Conservation (phyloP, 2,329 filamentous ascomycete genomes). For the Drechslerella stenobrocha region DNA sequence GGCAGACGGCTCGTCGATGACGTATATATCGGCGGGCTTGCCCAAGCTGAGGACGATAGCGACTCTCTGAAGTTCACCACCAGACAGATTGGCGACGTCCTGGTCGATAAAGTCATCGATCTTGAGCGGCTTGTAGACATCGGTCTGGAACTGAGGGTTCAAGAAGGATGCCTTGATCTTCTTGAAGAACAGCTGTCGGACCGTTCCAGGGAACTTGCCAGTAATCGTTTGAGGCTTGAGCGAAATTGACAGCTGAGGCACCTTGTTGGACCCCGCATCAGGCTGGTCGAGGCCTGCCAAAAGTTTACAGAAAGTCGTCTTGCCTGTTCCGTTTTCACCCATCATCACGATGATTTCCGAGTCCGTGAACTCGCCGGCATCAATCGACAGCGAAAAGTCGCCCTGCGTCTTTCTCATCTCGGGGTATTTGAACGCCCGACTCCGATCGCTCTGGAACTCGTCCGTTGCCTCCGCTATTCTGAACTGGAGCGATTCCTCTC, state of each 20-base stretch:
- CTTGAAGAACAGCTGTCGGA: constrained; percentile 98
- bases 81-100: constrained; percentile 97
- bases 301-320: constrained; percentile 98
- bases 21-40: constrained; percentile 93
- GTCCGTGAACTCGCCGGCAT: constrained; percentile 86
- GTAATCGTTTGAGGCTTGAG: constrained; percentile 99
- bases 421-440: constrained; percentile 83
- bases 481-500: constrained; percentile 95
- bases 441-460: constrained; percentile 82
- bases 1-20: constrained; percentile 95
- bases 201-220: constrained; percentile 94
- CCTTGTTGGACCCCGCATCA: constrained; percentile 69
- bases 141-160: constrained; percentile 97
- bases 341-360: constrained; percentile 99
- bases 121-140: constrained; percentile 99
- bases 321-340: constrained; percentile 99
- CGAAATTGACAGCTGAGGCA: constrained; percentile 94
- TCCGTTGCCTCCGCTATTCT: constrained; percentile 86
- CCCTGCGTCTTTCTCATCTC: constrained; percentile 91
- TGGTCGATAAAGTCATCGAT: constrained; percentile 99
- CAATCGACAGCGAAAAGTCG: constrained; percentile 79
- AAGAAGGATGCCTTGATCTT: constrained; percentile 97
- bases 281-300: constrained; percentile 91
- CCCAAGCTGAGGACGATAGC: constrained; percentile 96
- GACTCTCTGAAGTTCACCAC: constrained; percentile 99